Base-by-base conservation (phyloP, 2,329 filamentous ascomycete genomes). In the Colletotrichum neosansevieriae region DNA sequence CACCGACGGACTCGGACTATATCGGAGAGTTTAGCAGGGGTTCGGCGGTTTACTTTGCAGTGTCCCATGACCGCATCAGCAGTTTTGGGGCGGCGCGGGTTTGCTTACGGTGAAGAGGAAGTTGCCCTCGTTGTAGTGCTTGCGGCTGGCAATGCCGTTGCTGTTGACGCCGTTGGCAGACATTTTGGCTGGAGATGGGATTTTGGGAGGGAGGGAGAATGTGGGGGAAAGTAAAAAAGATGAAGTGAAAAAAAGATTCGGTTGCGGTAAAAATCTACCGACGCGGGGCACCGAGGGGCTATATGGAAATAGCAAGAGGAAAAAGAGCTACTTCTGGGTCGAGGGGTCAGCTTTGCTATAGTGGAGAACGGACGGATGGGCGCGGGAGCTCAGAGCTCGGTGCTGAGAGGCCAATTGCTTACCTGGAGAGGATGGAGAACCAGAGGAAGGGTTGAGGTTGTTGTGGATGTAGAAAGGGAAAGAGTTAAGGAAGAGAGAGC, bases 1-100 rank as follows among this genome's bases (percentile, higher is more conserved):
- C 93, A 80, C 92, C 93, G 78, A 95, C 93, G 67, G 92, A 94
- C 84, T 96, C 93, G 82, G 92, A 96, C 88, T 91, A 71, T 9
- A 58, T n/a, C 50, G 51, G 58, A 63, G 29, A 7, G 57, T n/a
- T 76, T 58, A 77, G 71, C 44, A 21, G 24, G 49, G 44, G 15
- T 19, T n/a, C 36, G 36, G 49, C 29, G 53, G 21, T 29, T 29
- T 40, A 10, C 15, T 24, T 42, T 50, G 29, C 1, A 29, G 6
- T 29, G 29, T 21, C 38, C 17, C 59, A 32, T 40, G 53, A 65
- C 34, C 44, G 54, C 42, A 24, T 34, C 13, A 6, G 49, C 49
- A 51, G 49, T 17, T 34, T 34, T 17, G 21, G 24, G 34, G 54
- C 42, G 24, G 11, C 19, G 34, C 42, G 9, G 62, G 32, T 9